phyloP scores from a whole-genome alignment of 148 eudicot genomes.

The Amaranthus hypochondriacus region DNA sequence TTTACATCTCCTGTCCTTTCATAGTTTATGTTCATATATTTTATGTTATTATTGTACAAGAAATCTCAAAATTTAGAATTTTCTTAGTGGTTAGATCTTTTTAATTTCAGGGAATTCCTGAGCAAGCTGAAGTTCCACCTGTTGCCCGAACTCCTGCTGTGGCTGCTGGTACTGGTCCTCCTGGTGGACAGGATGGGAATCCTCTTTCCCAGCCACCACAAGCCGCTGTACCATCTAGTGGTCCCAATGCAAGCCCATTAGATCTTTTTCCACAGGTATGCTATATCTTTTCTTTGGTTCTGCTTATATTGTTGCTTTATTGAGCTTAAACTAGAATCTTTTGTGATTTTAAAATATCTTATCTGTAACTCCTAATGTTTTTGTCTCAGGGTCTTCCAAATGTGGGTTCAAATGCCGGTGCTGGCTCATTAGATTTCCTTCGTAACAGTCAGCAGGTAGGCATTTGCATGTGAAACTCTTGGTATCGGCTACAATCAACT shows the following conservation, averaged over 20 bases:
- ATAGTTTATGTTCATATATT: background rate
- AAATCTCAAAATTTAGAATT: background rate
- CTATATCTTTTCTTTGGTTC: background rate
- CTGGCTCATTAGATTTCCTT: slow-evolving; percentile 73
- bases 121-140: slow-evolving; percentile 62
- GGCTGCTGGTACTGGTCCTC: slow-evolving; percentile 10
- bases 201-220: slow-evolving; percentile 55
- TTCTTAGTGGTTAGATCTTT: slow-evolving; percentile 1
- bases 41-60: background rate
- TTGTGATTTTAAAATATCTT: background rate
- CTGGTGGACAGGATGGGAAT: slow-evolving; percentile 43
- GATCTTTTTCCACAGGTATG: slow-evolving; percentile 89
- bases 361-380: background rate
- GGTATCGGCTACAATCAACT: background rate
- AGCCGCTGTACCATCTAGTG: slow-evolving; percentile 50
- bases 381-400: slow-evolving; percentile 67
- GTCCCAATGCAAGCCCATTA: slow-evolving; percentile 81
- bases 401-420: slow-evolving; percentile 74
- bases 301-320: background rate
- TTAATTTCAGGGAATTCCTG: slow-evolving; percentile 68
- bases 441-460: slow-evolving; percentile 80
- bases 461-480: background rate
- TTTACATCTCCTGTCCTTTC: background rate
- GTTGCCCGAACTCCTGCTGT: slow-evolving; percentile 40
- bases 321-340: background rate